Base-by-base conservation (phyloP, 2,329 filamentous ascomycete species). In the Davidsoniella australis region DNA sequence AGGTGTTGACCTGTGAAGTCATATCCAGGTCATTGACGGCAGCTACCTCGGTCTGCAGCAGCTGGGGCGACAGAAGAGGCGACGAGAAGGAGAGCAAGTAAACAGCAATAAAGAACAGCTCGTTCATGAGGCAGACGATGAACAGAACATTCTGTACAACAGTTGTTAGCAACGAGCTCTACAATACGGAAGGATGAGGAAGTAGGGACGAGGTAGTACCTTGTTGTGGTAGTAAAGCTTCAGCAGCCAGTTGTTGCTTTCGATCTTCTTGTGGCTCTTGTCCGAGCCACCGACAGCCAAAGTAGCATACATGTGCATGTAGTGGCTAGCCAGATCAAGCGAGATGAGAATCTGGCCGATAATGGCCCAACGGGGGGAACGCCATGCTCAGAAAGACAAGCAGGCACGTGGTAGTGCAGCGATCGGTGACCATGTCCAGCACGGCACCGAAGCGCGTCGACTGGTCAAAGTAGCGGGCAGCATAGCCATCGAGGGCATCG, bases 231-330 rank as follows among this genome's bases (percentile, higher is more conserved):
- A 98, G 72, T 98, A 98, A 51, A 93, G 71, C 66, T 94, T 91
- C 63, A 98, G 68, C 52, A 96, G 71, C 78, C 81, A 85, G 69
- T 85, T 94, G 63, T 87, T 73, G 62, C 76, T 84, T 62, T 94
- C 86, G 47, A 98, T 80, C 58, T 84, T 88, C 78, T 98, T 98
- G 70, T 98, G 91, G 68, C 87, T 81, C 55, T 67, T 85, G 57
- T 79, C 76, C 48, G 77, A 73, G 48, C 85, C 86, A 48, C 83
- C 86, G 78, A 94, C 91, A 56, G 81, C 80, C 59, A 95, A 70
- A 1, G 87, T 94, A 10, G 88, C 85, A 63, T 94, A 96, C 91
- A 98, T 98, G 69, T 98, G 91, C 72, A 96, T 89, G 63, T 96
- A 98, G 66, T 98, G 91, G 63, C 87, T 94, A 24, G 91, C 84